phyloP scores from a whole-genome alignment of 129 eudicot genomes.

The Artemisia tridentata region DNA sequence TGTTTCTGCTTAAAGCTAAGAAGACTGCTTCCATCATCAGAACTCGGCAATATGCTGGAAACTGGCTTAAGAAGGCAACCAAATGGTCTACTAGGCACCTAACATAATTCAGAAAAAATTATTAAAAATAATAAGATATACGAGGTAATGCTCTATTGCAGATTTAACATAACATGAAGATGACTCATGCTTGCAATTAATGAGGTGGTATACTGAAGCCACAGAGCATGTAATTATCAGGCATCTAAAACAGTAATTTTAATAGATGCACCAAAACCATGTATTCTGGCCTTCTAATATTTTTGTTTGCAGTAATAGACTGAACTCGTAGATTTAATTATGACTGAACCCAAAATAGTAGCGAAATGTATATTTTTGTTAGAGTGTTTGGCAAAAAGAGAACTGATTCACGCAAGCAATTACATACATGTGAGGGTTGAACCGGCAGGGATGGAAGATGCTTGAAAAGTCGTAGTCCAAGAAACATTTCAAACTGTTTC shows the following conservation, averaged over 20 bases:
- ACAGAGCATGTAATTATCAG: background rate
- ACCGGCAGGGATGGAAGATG: constrained; percentile 81
- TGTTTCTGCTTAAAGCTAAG: constrained; percentile 80
- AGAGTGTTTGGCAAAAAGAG: constrained; percentile 7
- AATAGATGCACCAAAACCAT: constrained; percentile 12
- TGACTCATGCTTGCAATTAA: constrained; percentile 3
- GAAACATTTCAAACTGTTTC: constrained; percentile 91
- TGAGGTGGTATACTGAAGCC: constrained; percentile 21
- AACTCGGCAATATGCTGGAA: constrained; percentile 62
- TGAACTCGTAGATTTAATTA: background rate
- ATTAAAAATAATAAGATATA: constrained; percentile 8
- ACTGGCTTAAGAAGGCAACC: constrained; percentile 88
- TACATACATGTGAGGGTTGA: constrained; percentile 72
- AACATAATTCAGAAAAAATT: constrained; percentile 11
- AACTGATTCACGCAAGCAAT: constrained; percentile 1
- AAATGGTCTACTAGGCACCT: constrained; percentile 85
- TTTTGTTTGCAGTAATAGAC: background rate
- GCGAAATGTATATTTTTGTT: background rate
- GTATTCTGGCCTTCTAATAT: constrained; percentile 10
- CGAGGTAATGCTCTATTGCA: constrained; percentile 24
- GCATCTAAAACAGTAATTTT: too few species aligned
- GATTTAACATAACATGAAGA: constrained; percentile 12
- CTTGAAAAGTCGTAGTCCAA: constrained; percentile 85
- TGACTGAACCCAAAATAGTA: constrained; percentile 15
- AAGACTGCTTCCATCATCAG: constrained; percentile 79